Conservation (phyloP, 306 rosid genomes). For the Herpetospermum pedunculosum region DNA sequence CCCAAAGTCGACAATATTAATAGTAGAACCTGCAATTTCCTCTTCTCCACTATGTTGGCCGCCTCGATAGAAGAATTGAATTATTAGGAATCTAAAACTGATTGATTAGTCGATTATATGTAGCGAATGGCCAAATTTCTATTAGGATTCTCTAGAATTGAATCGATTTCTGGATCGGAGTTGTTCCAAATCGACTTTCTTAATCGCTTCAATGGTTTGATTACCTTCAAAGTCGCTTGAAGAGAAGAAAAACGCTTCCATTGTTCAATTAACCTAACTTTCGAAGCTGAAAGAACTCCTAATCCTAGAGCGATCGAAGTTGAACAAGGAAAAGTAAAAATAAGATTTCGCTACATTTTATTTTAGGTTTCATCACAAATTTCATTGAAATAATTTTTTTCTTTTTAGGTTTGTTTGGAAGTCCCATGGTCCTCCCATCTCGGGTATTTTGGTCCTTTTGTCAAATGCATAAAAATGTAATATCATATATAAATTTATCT, state of each 20-base stretch:
- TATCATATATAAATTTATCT: too few species aligned
- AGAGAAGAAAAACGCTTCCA: too few species aligned
- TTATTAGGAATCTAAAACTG: neutral
- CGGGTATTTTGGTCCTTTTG: too few species aligned
- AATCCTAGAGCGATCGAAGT: slow-evolving; percentile 69
- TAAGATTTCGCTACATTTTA: neutral
- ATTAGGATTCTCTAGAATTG: slow-evolving; percentile 76
- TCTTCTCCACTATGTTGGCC: too few species aligned
- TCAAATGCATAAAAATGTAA: too few species aligned
- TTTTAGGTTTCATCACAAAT: neutral
- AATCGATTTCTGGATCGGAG: slow-evolving; percentile 81
- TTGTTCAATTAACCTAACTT: neutral
- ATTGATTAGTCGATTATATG: slow-evolving; percentile 5
- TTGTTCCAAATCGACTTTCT: slow-evolving; percentile 77
- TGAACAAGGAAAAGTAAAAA: slow-evolving; percentile 79
- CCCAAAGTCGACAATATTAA: too few species aligned
- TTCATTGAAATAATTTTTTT: too few species aligned
- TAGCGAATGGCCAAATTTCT: slow-evolving; percentile 82
- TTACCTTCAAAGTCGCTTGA: neutral
- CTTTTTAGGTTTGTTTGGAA: too few species aligned
- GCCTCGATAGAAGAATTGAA: too few species aligned
- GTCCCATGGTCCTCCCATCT: too few species aligned
- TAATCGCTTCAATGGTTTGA: slow-evolving; percentile 48
- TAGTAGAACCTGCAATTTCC: too few species aligned
- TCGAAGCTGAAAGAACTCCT: slow-evolving; percentile 34